These are phyloP conservation scores for Byssothecium circinans DNA, from an alignment of 2,329 filamentous ascomycete genomes.

Conservation along the genomic window DNA sequence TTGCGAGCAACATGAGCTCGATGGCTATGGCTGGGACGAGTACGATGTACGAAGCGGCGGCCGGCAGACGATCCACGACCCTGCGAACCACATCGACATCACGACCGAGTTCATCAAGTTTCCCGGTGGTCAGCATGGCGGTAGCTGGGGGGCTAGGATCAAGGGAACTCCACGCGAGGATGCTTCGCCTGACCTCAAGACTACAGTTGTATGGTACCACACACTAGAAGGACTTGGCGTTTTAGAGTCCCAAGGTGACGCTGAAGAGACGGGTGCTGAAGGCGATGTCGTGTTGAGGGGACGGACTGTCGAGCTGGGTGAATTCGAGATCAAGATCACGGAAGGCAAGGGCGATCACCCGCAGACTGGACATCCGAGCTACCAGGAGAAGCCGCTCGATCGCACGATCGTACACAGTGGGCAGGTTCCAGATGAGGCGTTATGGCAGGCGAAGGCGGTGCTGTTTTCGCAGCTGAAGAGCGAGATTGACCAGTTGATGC, in stretches of 20 bases:
- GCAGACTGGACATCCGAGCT: slow-evolving; percentile 62
- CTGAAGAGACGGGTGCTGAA: slow-evolving; percentile 52
- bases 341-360: slow-evolving; percentile 67
- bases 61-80: slow-evolving; percentile 86
- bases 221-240: slow-evolving; percentile 74
- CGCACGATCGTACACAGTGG: slow-evolving; percentile 74
- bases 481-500: slow-evolving; percentile 62
- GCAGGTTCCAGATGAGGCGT: slow-evolving; percentile 63
- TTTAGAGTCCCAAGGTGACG: slow-evolving; percentile 58
- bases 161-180: slow-evolving; percentile 76
- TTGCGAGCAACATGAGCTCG: slow-evolving; percentile 95
- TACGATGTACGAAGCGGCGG: slow-evolving; percentile 90
- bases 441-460: slow-evolving; percentile 82
- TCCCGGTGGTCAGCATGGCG: slow-evolving; percentile 79
- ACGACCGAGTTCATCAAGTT: slow-evolving; percentile 94
- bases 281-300: slow-evolving; percentile 71
- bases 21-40: slow-evolving; percentile 96
- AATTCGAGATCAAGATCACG: slow-evolving; percentile 78
- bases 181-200: slow-evolving; percentile 67
- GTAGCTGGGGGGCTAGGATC: slow-evolving; percentile 88
- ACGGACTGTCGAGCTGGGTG: slow-evolving; percentile 69
- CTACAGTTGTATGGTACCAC: slow-evolving; percentile 79
- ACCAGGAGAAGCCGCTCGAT: slow-evolving; percentile 70
- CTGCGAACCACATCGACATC: slow-evolving; percentile 83
- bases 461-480: slow-evolving; percentile 65